These are phyloP conservation scores for Sclerospora graminicola DNA, from an alignment of 352 stramenopile genomes.

Conservation along the genomic window DNA sequence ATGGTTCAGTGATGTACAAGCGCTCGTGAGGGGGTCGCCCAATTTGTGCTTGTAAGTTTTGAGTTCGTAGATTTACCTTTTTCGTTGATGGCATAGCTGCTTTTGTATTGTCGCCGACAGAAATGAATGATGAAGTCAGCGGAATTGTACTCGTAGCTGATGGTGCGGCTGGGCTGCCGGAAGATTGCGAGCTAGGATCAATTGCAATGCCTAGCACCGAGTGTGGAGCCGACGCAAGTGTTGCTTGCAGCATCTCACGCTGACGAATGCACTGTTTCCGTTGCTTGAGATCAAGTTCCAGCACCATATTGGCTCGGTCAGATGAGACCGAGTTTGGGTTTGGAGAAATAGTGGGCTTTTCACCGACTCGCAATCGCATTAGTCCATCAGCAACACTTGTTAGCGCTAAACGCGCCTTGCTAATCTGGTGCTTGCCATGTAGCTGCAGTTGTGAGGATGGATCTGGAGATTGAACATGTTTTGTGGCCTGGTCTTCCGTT, in stretches of 20 bases:
- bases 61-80: conserved; percentile 45
- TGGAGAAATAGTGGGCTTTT: conserved; percentile 24
- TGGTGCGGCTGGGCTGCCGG: conserved; percentile 3
- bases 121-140: no score
- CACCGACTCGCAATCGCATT: conserved; percentile 8
- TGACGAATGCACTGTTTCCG: conserved; percentile 47
- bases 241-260: conserved; percentile 30
- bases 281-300: conserved; percentile 63
- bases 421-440: conserved; percentile 5
- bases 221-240: conserved; percentile 28
- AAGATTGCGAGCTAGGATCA: conserved; percentile 6
- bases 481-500: conserved; percentile 1
- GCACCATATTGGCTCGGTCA: conserved; percentile 48
- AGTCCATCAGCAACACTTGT: conserved; percentile 7
- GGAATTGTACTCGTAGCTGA: conserved; percentile 2
- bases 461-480: conserved; percentile 5
- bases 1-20: conserved; percentile 26
- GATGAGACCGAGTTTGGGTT: conserved; percentile 45
- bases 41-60: conserved; percentile 58
- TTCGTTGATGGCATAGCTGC: conserved; percentile 42
- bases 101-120: no score
- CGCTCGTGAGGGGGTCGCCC: conserved; percentile 45
- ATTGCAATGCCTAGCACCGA: conserved; percentile 57
- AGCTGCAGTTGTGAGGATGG: background rate
- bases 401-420: conserved; percentile 6